Evolutionary conservation across 257 asterid genomes (phyloP), one percentile per base, ranked within the genome.

Genomic region (Vinca minor): DNA sequence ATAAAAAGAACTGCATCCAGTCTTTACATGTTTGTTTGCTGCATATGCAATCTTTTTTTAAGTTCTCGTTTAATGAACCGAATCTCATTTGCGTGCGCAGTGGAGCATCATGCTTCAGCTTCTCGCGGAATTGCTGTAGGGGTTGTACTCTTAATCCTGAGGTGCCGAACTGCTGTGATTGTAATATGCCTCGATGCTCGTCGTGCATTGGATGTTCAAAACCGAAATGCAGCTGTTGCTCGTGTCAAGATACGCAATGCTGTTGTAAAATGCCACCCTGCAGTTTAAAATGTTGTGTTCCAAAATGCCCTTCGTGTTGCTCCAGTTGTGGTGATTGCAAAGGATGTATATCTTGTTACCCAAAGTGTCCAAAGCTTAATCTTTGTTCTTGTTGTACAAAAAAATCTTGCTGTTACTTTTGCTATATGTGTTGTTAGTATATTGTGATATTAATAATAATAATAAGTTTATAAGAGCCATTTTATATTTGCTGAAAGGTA

Each of bases 91-190:
- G n/a, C n/a, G n/a, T n/a, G n/a, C 38, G 78, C 84, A 83, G 96
- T 44, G 83, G 84, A 65, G 21, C 66, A 12, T 79, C 87, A 4
- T 84, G 85, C 71, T 77, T 80, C 75, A 78, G 58, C 50, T 31
- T 82, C 17, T 84, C 94, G 1, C 80, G 89, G 80, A 65, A n/a
- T n/a, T n/a, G 89, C 68, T 83, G 74, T 56, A 75, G 80, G 35
- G 72, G 83, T 31, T 28, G 73, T 49, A 77, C 79, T 61, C 75
- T 85, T 26, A 38, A 14, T 53, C 52, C 62, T 3, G 39, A 71
- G 77, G 58, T 46, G 72, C 83, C 83, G 4, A 59, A 26, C 28
- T 80, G 82, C 73, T 77, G 76, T 39, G 5, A 41, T 59, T 81
- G 91, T 58, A 58, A 65, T 34, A 3, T 63, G 74, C 69, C 57